Conservation (phyloP, 306 rosid genomes). For the Casuarina equisetifolia region DNA sequence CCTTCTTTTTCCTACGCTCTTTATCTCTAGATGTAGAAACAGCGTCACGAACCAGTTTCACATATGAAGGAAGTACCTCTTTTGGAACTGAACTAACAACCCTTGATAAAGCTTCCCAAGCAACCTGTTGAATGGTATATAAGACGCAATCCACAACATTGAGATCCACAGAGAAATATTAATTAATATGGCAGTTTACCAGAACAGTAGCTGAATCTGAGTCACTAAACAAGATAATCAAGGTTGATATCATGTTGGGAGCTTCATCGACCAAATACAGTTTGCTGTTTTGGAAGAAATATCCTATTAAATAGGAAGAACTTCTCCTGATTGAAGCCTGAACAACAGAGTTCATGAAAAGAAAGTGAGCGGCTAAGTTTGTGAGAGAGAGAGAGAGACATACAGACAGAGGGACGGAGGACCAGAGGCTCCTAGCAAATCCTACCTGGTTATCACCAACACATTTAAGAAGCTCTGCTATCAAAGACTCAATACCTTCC, state of each 20-base stretch:
- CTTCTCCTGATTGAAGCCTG: conserved; percentile 87
- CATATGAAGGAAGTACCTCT: conserved; percentile 87
- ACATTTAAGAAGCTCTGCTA: conserved; percentile 81
- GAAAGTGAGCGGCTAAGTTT: background rate
- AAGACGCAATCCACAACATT: conserved; percentile 17
- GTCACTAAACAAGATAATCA: conserved; percentile 86
- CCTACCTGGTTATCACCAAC: conserved; percentile 77
- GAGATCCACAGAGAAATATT: conserved; percentile 23
- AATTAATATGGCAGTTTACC: conserved; percentile 46
- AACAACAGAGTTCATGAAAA: conserved; percentile 29
- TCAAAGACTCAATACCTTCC: conserved; percentile 84
- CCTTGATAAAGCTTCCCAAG: conserved; percentile 93
- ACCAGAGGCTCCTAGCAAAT: conserved; percentile 11
- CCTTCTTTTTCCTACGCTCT: conserved; percentile 96
- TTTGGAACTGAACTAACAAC: conserved; percentile 80
- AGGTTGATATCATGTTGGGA: conserved; percentile 81
- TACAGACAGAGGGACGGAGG: background rate
- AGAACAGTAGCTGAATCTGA: conserved; percentile 74
- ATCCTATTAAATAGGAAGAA: conserved; percentile 79
- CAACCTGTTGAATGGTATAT: conserved; percentile 47
- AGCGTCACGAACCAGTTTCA: conserved; percentile 94
- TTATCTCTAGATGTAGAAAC: conserved; percentile 92
- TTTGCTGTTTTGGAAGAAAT: conserved; percentile 89
- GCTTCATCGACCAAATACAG: conserved; percentile 92
- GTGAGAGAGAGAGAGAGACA: background rate